Base-by-base conservation (phyloP, 371 early-diverging fungal species). In the Mucor lusitanicus region DNA sequence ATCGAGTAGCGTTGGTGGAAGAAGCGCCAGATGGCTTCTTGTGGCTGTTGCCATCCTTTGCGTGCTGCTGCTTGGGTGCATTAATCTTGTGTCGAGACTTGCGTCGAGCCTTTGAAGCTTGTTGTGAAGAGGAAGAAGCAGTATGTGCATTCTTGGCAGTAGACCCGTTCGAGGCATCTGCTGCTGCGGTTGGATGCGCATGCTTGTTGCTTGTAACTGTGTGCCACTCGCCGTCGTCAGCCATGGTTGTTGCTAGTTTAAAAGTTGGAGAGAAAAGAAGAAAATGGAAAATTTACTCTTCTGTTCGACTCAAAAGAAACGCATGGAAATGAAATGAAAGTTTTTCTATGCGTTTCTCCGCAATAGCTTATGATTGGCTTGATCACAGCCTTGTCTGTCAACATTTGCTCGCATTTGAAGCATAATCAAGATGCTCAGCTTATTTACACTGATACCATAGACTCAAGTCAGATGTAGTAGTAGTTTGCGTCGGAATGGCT, bases 201-300 rank as follows among this genome's bases (percentile, higher is more conserved):
- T 40, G 28, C 30, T 71, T 75, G 32, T 53, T 56, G 15, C 37
- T 69, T 40, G 61, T 48, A 0, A 76, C 77, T 23, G 73, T 73
- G 23, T 76, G 77, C 77, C 77, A 76, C 63, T 76, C 77, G 25
- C 63, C 63, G 58, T 73, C 69, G 59, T 75, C 75, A 46, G 61
- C 56, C 75, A 75, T 75, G 5, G 27, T 27, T 53, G 25, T 13
- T 50, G 27, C 21, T 32, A 13, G 32, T 19, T 17, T 23, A n/a
- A 33, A 32, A 46, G n/a, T 0, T 44, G 21, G 40, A 15, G 32
- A n/a, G n/a, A 61, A 44, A 32, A 61, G 19, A 44, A n/a, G 1
- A 30, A 32, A 25, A 42, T 59, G 44, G 60, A 59, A 59, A 59
- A 59, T 39, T 59, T 25, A 6, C 25, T 40, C 27, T 40, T 40